Evolutionary conservation across 129 eudicot species (phyloP).

Genomic region (Cynara cardunculus): DNA sequence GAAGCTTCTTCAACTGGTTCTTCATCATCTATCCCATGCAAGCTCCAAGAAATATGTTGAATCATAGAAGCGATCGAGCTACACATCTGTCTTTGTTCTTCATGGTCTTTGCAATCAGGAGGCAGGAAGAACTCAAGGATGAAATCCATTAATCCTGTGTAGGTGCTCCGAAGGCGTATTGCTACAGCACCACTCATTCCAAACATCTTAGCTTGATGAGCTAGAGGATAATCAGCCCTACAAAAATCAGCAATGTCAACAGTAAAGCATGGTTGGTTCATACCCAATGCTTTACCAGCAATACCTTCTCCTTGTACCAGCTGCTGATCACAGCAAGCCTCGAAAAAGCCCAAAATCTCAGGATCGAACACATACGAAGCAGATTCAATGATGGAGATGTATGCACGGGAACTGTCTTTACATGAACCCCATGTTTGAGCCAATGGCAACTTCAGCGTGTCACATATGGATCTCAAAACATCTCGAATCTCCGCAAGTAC

Average conservation of each 20-base stretch:
- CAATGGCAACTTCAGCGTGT: slow-evolving; percentile 44
- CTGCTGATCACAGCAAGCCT: slow-evolving; percentile 44
- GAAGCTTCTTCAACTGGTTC: slow-evolving; percentile 21
- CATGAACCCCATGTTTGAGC: slow-evolving; percentile 61
- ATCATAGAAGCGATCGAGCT: slow-evolving; percentile 33
- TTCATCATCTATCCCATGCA: slow-evolving; percentile 32
- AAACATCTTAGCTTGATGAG: slow-evolving; percentile 43
- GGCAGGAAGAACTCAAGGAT: slow-evolving; percentile 55
- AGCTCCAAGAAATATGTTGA: slow-evolving; percentile 29
- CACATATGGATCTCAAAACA: slow-evolving; percentile 41
- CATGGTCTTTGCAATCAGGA: slow-evolving; percentile 35
- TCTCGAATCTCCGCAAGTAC: slow-evolving; percentile 43
- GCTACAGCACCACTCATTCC: slow-evolving; percentile 46
- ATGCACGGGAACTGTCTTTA: slow-evolving; percentile 27
- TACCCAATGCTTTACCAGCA: slow-evolving; percentile 58
- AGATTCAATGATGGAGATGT: slow-evolving; percentile 43
- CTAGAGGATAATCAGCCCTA: slow-evolving; percentile 54
- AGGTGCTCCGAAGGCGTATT: slow-evolving; percentile 42
- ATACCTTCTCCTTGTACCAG: slow-evolving; percentile 50
- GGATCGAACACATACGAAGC: slow-evolving; percentile 54
- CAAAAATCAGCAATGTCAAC: slow-evolving; percentile 46
- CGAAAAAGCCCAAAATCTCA: slow-evolving; percentile 36
- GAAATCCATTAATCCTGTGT: slow-evolving; percentile 36
- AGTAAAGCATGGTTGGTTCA: slow-evolving; percentile 56
- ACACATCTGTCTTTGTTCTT: slow-evolving; percentile 34